These are phyloP conservation scores for Leccinum solheimii DNA, from an alignment of 1,284 basidiomycete genomes.

Conservation along the genomic window DNA sequence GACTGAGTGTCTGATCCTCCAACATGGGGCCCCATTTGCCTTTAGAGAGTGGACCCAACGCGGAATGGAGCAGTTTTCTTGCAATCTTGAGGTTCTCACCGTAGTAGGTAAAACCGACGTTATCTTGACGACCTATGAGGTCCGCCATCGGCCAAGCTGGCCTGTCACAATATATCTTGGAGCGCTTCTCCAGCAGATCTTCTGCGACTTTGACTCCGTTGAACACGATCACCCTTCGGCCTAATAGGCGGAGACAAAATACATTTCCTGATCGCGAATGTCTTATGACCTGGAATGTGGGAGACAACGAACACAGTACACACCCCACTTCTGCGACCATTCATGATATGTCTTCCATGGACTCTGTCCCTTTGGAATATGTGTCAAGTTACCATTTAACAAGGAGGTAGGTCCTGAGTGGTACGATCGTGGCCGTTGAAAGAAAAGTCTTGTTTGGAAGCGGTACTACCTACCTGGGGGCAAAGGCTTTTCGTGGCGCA, in stretches of 20 bases:
- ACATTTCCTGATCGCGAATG: constrained; percentile 17
- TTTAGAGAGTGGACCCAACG: constrained; percentile 5
- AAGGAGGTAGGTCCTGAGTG: constrained; percentile 8
- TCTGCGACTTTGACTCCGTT: constrained; percentile 34
- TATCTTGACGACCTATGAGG: constrained; percentile 34
- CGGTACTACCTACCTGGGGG: constrained; percentile 2
- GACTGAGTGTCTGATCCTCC: constrained; percentile 12
- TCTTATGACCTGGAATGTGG: not conserved
- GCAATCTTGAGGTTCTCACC: constrained; percentile 13
- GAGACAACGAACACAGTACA: not conserved
- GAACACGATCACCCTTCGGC: constrained; percentile 38
- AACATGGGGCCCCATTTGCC: constrained; percentile 10
- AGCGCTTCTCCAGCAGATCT: constrained; percentile 39
- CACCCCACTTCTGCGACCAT: constrained; percentile 15
- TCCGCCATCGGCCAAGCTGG: constrained; percentile 31
- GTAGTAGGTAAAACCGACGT: constrained; percentile 15
- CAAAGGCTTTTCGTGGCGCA: not conserved
- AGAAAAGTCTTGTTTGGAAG: not conserved
- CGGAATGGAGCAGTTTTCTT: constrained; percentile 13
- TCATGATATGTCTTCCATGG: constrained; percentile 15
- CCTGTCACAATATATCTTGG: constrained; percentile 39
- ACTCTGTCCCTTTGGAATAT: constrained; percentile 1
- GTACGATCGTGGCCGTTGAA: not conserved
- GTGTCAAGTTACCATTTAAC: constrained; percentile 2
- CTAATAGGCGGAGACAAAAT: constrained; percentile 33